These are phyloP conservation scores for Chenopodium berlandieri DNA, from an alignment of 148 eudicot species.

Conservation along the genomic window DNA sequence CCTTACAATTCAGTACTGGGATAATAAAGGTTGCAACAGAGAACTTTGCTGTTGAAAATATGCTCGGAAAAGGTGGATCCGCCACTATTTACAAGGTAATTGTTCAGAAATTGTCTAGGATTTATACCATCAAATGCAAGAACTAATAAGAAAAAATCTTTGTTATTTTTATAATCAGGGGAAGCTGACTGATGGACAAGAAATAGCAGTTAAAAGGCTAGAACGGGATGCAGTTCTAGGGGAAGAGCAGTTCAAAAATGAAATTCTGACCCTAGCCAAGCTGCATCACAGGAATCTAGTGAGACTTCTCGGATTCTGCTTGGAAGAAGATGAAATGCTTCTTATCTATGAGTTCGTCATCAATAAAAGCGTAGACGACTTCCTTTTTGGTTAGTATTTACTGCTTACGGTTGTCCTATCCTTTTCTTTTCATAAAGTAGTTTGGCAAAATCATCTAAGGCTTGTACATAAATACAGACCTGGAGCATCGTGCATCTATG, in stretches of 20 bases:
- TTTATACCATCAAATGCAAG: background rate
- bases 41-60: conserved; percentile 37
- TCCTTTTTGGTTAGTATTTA: conserved; percentile 23
- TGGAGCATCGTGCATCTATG: conserved; percentile 11
- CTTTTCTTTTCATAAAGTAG: too few relatives aligned
- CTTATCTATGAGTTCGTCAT: conserved; percentile 28
- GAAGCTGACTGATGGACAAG: conserved; percentile 29
- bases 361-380: conserved; percentile 29
- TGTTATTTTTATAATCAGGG: too few relatives aligned
- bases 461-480: conserved; percentile 7
- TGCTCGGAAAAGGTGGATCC: conserved; percentile 51
- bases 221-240: conserved; percentile 22
- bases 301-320: conserved; percentile 31
- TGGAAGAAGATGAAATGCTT: conserved; percentile 34
- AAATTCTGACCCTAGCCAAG: conserved; percentile 29
- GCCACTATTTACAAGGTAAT: conserved; percentile 50
- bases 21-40: conserved; percentile 33
- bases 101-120: background rate
- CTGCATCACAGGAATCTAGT: conserved; percentile 32
- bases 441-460: too few relatives aligned
- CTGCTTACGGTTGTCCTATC: background rate
- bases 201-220: conserved; percentile 29
- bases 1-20: conserved; percentile 24
- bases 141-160: background rate
- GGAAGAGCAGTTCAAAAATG: conserved; percentile 28